These are phyloP conservation scores for Hirsutella minnesotensis DNA, from an alignment of 2,329 filamentous ascomycete species.

Conservation along the genomic window DNA sequence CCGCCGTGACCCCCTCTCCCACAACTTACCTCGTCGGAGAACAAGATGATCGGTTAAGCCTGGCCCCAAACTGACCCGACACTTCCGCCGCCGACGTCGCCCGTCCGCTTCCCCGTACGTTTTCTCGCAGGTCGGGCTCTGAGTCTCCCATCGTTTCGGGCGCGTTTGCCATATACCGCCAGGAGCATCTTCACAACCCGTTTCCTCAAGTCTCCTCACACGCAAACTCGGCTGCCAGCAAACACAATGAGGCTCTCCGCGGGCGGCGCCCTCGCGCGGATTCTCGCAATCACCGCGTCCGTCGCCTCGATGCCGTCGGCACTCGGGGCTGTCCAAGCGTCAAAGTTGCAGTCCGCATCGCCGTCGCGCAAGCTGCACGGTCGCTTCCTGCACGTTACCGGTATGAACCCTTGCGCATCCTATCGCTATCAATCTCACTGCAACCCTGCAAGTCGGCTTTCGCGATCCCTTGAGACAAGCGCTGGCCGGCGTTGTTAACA, in stretches of 20 bases:
- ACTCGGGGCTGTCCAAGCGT: background rate
- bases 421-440: background rate
- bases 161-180: too few species aligned
- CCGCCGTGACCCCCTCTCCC: too few species aligned
- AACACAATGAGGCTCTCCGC: background rate
- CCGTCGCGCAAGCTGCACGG: conserved; percentile 43
- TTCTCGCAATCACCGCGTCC: conserved; percentile 1
- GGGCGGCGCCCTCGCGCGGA: background rate
- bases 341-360: conserved; percentile 1
- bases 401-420: conserved; percentile 27
- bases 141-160: too few species aligned
- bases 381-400: conserved; percentile 80
- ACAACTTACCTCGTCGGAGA: too few species aligned
- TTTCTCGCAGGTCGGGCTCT: too few species aligned
- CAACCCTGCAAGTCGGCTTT: background rate
- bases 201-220: too few species aligned
- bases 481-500: background rate
- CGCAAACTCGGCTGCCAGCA: too few species aligned
- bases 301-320: background rate
- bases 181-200: background rate
- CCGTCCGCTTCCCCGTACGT: too few species aligned
- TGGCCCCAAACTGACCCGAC: too few species aligned
- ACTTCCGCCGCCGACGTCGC: too few species aligned
- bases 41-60: too few species aligned
- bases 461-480: background rate